Conservation (phyloP, 1,284 basidiomycete genomes). For the Irpex sp. region DNA sequence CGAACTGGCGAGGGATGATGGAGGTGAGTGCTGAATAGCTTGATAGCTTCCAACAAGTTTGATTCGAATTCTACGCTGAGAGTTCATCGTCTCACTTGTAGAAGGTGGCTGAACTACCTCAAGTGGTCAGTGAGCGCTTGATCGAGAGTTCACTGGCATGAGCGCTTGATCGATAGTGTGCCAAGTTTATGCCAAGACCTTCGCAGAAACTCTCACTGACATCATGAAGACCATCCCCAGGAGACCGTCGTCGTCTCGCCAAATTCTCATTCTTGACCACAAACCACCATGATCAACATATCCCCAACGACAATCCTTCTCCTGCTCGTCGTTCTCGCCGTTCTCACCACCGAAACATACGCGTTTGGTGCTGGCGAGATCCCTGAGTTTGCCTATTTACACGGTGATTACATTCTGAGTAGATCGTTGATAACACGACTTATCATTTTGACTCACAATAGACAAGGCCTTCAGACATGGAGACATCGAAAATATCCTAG, state of each 20-base stretch:
- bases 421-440: conserved; percentile 7
- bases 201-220: too few relatives aligned
- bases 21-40: too few relatives aligned
- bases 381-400: conserved; percentile 58
- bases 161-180: neutral
- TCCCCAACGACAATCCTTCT: conserved; percentile 37
- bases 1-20: too few relatives aligned
- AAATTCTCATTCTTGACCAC: conserved; percentile 5
- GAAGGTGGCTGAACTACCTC: too few relatives aligned
- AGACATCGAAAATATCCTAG: conserved; percentile 65
- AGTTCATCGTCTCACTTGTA: too few relatives aligned
- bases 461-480: conserved; percentile 76
- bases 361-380: conserved; percentile 63
- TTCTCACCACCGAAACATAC: conserved; percentile 43
- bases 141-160: too few relatives aligned
- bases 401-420: conserved; percentile 33
- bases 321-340: conserved; percentile 40
- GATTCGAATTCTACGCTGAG: too few relatives aligned
- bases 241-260: neutral
- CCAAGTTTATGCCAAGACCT: neutral
- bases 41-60: too few relatives aligned
- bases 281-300: conserved; percentile 20
- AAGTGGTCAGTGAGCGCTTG: too few relatives aligned
- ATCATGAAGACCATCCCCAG: too few relatives aligned
- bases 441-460: conserved; percentile 18